Evolutionary conservation across 2,329 filamentous ascomycete genomes (phyloP).

Genomic region (Beauveria brongniartii): DNA sequence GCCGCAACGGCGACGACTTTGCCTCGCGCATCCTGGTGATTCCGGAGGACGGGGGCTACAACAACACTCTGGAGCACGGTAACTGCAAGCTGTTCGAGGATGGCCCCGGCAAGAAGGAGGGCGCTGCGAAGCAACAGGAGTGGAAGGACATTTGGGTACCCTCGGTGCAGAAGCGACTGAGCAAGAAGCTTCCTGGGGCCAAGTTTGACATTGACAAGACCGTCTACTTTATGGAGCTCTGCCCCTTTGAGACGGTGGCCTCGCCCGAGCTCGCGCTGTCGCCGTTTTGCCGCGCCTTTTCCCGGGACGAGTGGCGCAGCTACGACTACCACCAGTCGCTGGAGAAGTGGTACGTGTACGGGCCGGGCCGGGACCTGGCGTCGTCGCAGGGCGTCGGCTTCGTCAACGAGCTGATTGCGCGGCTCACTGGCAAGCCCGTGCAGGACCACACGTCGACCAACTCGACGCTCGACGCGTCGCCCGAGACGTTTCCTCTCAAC

Average conservation of each 20-base stretch:
- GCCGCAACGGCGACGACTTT: slow-evolving; percentile 32
- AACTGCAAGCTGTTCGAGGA: slow-evolving; percentile 64
- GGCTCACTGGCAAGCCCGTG: slow-evolving; percentile 63
- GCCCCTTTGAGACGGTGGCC: slow-evolving; percentile 75
- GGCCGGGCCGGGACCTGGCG: slow-evolving; percentile 67
- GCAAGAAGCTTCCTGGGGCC: slow-evolving; percentile 58
- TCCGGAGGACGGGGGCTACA: slow-evolving; percentile 55
- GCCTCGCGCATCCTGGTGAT: slow-evolving; percentile 56
- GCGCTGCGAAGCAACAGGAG: slow-evolving; percentile 39
- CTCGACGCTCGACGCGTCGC: slow-evolving; percentile 60
- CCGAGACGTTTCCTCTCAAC: slow-evolving; percentile 65
- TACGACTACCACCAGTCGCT: slow-evolving; percentile 79
- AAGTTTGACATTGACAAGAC: slow-evolving; percentile 56
- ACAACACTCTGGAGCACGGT: slow-evolving; percentile 76
- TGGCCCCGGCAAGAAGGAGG: slow-evolving; percentile 41
- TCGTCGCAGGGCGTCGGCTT: slow-evolving; percentile 83
- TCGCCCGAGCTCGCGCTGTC: slow-evolving; percentile 44
- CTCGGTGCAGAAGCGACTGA: slow-evolving; percentile 60
- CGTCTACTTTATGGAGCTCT: slow-evolving; percentile 77
- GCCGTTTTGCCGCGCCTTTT: slow-evolving; percentile 70
- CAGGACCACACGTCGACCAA: slow-evolving; percentile 70
- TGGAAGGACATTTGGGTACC: slow-evolving; percentile 60
- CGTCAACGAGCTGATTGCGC: slow-evolving; percentile 77
- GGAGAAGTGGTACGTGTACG: slow-evolving; percentile 78
- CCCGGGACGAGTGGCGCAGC: slow-evolving; percentile 59